Percentiles rank a stretch among this genome's conserved stretches.
Evolutionary conservation across 768 basidiomycete genomes (phyloP).

Genomic region (Termitomyces sp.): DNA sequence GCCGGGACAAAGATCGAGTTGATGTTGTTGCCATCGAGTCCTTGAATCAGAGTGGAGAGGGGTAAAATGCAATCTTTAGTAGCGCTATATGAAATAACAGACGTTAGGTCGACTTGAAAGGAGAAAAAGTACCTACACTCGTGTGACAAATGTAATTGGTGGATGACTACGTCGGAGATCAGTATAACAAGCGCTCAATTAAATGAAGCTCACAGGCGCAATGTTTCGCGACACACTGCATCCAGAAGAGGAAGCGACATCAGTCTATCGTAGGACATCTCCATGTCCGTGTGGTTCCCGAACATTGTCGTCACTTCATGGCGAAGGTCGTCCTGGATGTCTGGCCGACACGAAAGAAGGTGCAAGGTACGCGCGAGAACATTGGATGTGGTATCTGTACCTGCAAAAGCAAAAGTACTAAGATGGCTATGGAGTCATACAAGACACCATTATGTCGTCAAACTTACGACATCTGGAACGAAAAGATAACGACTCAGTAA

Average conservation of each 20-base stretch:
- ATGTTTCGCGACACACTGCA: slow-evolving; percentile 32
- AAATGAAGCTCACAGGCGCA: slow-evolving; percentile 27
- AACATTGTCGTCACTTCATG: slow-evolving; percentile 26
- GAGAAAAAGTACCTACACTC: slow-evolving; percentile 10
- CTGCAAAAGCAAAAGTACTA: slow-evolving; percentile 29
- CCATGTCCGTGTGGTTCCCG: slow-evolving; percentile 20
- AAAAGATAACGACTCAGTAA: neutral
- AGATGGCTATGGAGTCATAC: neutral
- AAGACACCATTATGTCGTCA: neutral
- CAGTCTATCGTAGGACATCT: slow-evolving; percentile 33
- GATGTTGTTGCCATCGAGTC: slow-evolving; percentile 30
- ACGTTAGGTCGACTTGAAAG: neutral
- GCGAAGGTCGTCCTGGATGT: slow-evolving; percentile 30
- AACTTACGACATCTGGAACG: slow-evolving; percentile 13
- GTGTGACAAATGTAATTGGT: slow-evolving; percentile 10
- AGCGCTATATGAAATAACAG: slow-evolving; percentile 19
- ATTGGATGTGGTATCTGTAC: slow-evolving; percentile 40
- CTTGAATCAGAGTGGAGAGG: slow-evolving; percentile 31
- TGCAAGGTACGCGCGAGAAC: slow-evolving; percentile 32
- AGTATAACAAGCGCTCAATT: neutral
- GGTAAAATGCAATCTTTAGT: slow-evolving; percentile 35
- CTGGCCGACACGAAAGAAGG: slow-evolving; percentile 25
- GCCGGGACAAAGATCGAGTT: slow-evolving; percentile 32
- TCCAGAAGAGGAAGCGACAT: slow-evolving; percentile 31
- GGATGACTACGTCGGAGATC: slow-evolving; percentile 8